phyloP scores from a whole-genome alignment of 2,329 filamentous ascomycete species.

The Phialophora tarda region DNA sequence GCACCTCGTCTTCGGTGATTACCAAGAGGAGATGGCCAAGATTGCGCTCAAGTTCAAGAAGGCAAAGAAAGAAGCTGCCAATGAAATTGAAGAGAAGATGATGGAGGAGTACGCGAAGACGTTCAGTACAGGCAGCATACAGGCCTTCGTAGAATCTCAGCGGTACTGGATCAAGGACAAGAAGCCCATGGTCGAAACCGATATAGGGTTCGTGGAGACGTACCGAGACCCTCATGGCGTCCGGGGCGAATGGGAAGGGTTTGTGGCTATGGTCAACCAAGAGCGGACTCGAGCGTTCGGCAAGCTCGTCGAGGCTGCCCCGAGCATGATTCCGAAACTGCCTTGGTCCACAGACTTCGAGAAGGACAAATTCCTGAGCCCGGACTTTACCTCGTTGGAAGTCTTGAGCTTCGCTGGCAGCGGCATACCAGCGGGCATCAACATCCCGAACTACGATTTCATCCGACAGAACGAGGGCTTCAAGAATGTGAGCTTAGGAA shows the following conservation, averaged over 20 bases:
- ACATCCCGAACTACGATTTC: slow-evolving; percentile 61
- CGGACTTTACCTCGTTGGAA: slow-evolving; percentile 94
- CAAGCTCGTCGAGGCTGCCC: slow-evolving; percentile 79
- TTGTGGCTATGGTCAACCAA: slow-evolving; percentile 80
- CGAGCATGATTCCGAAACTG: slow-evolving; percentile 81
- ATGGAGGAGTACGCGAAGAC: slow-evolving; percentile 74
- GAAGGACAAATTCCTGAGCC: slow-evolving; percentile 93
- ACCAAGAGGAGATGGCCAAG: slow-evolving; percentile 71
- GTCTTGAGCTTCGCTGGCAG: slow-evolving; percentile 78
- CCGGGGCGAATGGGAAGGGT: slow-evolving; percentile 83
- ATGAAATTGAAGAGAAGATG: slow-evolving; percentile 76
- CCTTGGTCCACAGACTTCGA: slow-evolving; percentile 91
- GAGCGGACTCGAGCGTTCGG: slow-evolving; percentile 89
- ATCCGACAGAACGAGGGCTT: slow-evolving; percentile 68
- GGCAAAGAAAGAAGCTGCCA: slow-evolving; percentile 72
- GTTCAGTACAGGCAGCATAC: slow-evolving; percentile 74
- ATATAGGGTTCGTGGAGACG: slow-evolving; percentile 84
- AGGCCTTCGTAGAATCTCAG: slow-evolving; percentile 80
- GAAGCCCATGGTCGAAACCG: slow-evolving; percentile 77
- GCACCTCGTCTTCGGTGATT: slow-evolving; percentile 75
- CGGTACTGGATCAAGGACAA: slow-evolving; percentile 83
- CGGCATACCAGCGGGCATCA: slow-evolving; percentile 66
- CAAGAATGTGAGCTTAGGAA: slow-evolving; percentile 82
- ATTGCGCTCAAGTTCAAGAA: slow-evolving; percentile 70
- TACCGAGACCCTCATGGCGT: slow-evolving; percentile 83